Conservation (phyloP, 2,329 filamentous ascomycete species). For the Hypomyces rosellus region DNA sequence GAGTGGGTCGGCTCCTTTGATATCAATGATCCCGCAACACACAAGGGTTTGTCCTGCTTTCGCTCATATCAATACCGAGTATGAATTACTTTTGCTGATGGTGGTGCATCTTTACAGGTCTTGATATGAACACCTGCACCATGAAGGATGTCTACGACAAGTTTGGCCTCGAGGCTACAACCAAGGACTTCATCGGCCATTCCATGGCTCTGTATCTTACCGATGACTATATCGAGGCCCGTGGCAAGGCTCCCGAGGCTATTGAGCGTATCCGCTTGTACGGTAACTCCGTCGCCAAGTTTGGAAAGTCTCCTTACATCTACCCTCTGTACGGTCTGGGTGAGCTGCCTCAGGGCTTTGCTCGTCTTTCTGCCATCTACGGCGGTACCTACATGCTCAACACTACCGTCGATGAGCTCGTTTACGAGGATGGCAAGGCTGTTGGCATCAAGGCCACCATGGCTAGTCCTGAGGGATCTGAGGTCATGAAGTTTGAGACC, state of each 20-base stretch:
- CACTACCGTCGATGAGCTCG: slow-evolving; percentile 83
- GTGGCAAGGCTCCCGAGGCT: slow-evolving; percentile 72
- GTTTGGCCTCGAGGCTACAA: slow-evolving; percentile 83
- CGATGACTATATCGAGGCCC: slow-evolving; percentile 74
- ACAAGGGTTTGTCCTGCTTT: slow-evolving; percentile 63
- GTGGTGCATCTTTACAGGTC: slow-evolving; percentile 46
- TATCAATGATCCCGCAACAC: slow-evolving; percentile 70
- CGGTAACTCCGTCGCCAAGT: slow-evolving; percentile 93
- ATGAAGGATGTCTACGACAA: slow-evolving; percentile 99
- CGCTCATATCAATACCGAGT: neutral
- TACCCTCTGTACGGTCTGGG: slow-evolving; percentile 97
- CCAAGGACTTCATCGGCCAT: slow-evolving; percentile 94
- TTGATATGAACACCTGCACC: slow-evolving; percentile 70
- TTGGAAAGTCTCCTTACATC: slow-evolving; percentile 98
- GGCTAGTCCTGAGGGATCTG: slow-evolving; percentile 70
- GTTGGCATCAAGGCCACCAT: slow-evolving; percentile 96
- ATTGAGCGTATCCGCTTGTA: slow-evolving; percentile 92
- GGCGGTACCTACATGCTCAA: slow-evolving; percentile 99
- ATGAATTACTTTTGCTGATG: neutral
- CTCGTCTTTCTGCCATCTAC: slow-evolving; percentile 95
- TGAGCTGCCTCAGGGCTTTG: slow-evolving; percentile 96
- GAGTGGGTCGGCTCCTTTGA: slow-evolving; percentile 92
- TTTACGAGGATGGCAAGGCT: slow-evolving; percentile 81
- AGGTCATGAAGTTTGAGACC: slow-evolving; percentile 92
- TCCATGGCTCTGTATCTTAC: slow-evolving; percentile 95